Evolutionary conservation across 148 eudicot species (phyloP), one percentile per base, ranked within the genome.

Genomic region (Beta vulgaris): DNA sequence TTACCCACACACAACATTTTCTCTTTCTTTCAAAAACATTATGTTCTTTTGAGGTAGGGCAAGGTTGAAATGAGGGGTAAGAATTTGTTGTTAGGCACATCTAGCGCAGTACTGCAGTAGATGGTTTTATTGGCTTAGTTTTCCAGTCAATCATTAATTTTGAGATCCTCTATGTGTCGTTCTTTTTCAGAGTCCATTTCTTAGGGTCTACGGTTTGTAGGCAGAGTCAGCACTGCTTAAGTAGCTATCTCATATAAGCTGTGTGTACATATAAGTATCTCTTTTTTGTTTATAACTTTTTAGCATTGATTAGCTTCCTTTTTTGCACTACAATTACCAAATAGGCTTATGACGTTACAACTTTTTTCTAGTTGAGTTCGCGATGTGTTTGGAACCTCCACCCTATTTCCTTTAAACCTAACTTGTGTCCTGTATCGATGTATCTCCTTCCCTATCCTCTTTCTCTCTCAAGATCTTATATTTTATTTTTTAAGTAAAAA

Each of bases 231-330:
- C 34, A 14, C 29, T 57, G 57, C 4, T 39, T 48, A 1, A 55
- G 60, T 55, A n/a, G 32, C 60, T 55, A n/a, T 26, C 28, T 28
- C 35, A 58, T 25, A 58, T 29, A 2, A 6, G 57, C n/a, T 51
- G 14, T 51, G 19, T 25, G 71, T 43, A 40, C 43, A 13, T 15
- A 2, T 69, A 35, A n/a, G 14, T 13, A 13, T 53, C n/a, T n/a
- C n/a, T 75, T 5, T 1, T 29, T 63, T 25, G 8, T 54, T 26
- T 19, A 34, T 29, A 2, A 54, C 18, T 13, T 43, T 31, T 19
- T 67, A 37, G 73, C 36, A 68, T 67, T 79, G 49, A 73, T 44
- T 73, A 10, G 10, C 73, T 63, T 34, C 19, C 54, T 55, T 40
- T 65, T 25, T 73, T 54, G 1, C 73, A 32, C 76, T 13, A 23